These are phyloP conservation scores for Ustilago bromivora DNA, from an alignment of 1,284 basidiomycete genomes.

Conservation along the genomic window DNA sequence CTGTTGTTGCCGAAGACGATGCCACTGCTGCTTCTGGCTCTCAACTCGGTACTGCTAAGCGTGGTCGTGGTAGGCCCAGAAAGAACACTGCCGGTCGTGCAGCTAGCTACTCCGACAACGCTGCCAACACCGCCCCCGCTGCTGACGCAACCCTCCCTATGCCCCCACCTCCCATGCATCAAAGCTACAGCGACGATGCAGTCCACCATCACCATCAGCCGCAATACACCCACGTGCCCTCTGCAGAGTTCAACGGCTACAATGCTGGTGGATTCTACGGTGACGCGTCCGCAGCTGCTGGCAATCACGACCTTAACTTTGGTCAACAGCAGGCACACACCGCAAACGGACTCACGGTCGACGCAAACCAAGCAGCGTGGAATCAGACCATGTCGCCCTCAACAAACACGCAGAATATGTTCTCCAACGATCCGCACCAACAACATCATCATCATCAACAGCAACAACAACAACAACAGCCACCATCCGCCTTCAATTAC, in stretches of 20 bases:
- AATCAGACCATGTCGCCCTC: conserved; percentile 25
- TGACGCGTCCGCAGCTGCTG: conserved; percentile 13
- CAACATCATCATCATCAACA: conserved; percentile 26
- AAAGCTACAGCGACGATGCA: conserved; percentile 42
- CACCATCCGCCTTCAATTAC: conserved; percentile 26
- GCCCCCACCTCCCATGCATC: conserved; percentile 39
- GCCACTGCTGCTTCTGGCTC: conserved; percentile 10
- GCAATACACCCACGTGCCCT: conserved; percentile 40
- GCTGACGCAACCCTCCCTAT: conserved; percentile 19
- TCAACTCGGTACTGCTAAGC: conserved; percentile 34
- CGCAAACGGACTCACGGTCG: conserved; percentile 6
- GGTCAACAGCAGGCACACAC: background rate
- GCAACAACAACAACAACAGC: conserved; percentile 18
- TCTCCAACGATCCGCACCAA: conserved; percentile 17
- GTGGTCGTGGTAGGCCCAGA: conserved; percentile 45
- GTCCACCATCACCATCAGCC: conserved; percentile 32
- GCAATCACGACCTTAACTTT: conserved; percentile 4
- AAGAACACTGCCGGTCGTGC: conserved; percentile 30
- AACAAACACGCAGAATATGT: conserved; percentile 28
- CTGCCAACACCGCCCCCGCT: conserved; percentile 4
- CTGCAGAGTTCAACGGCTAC: conserved; percentile 32
- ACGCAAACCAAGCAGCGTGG: conserved; percentile 35
- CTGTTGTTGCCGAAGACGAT: conserved; percentile 26
- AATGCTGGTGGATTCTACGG: conserved; percentile 21
- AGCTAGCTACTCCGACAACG: background rate